Conservation (phyloP, 345 rosid species). For the Anastatica hierochuntica region DNA sequence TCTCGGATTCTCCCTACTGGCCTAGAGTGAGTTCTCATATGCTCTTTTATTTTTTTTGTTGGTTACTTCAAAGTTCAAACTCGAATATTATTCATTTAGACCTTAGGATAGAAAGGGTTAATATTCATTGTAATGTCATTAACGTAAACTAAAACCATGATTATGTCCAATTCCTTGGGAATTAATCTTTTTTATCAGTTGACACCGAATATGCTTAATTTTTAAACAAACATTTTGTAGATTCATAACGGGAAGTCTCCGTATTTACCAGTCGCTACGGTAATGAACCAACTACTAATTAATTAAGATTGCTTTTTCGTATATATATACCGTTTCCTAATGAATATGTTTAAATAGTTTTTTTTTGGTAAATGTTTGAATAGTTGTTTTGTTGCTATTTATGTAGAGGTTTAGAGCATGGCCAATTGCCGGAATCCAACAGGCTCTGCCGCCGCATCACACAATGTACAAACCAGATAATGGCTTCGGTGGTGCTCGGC, state of each 20-base stretch:
- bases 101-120: too few relatives aligned
- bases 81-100: too few relatives aligned
- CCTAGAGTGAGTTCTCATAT: conserved; percentile 11
- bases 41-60: too few relatives aligned
- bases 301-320: not conserved
- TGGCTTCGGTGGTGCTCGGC: conserved; percentile 30
- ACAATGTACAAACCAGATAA: conserved; percentile 31
- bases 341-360: not conserved
- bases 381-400: not conserved
- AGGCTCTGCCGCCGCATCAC: conserved; percentile 17
- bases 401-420: conserved; percentile 42
- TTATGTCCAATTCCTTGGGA: too few relatives aligned
- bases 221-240: conserved; percentile 21
- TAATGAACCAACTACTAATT: conserved; percentile 10
- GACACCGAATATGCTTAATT: too few relatives aligned
- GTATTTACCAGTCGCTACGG: conserved; percentile 52
- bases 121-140: too few relatives aligned
- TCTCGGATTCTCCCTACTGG: conserved; percentile 21
- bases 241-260: conserved; percentile 42
- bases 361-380: too few relatives aligned
- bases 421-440: conserved; percentile 48
- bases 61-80: too few relatives aligned
- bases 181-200: too few relatives aligned
- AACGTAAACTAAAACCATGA: too few relatives aligned
- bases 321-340: not conserved